Evolutionary conservation across 495 filamentous ascomycete genomes (phyloP), one percentile per base, ranked within the genome.

Genomic region (Cudoniella acicularis): DNA sequence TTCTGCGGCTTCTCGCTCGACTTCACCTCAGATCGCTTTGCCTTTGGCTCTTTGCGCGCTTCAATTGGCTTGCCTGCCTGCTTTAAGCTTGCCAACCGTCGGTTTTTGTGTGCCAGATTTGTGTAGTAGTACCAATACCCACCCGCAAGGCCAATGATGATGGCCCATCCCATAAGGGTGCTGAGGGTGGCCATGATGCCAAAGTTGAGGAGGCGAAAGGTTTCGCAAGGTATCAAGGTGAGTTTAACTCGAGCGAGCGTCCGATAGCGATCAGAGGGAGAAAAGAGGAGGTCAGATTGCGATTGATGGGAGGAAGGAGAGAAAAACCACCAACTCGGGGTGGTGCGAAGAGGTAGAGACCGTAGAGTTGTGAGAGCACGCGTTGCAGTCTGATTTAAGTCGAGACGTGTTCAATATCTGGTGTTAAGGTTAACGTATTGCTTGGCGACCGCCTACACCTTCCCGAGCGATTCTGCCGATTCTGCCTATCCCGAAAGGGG

Each of bases 111-210:
- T 21, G 46, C 50, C 36, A 25, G 50, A 56, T 68, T 61, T 41
- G 61, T 59, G 48, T 61, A 49, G n/a, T 60, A 56, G 36, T 59
- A 71, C 26, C 50, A 62, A 18, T 68, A 67, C 21, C 58, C 54
- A 20, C 74, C 82, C 46, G 72, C 71, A 45, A 80, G 68, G 23
- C 75, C 76, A 49, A 86, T 64, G 64, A 87, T 73, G 65, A 82
- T 72, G 51, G 76, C 81, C 83, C 84, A 89, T 54, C 76, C 76
- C 62, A 66, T 69, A 59, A 79, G 63, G 52, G 77, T 79, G 25
- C 22, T 56, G 16, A 36, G 25, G 10, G 56, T 49, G 20, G 59
- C 26, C 63, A 65, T 65, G 25, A 16, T 61, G 62, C 49, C 59
- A 40, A 36, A 40, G 16, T 43, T n/a, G 22, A 25, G 4, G 26